Base-by-base conservation (phyloP, 139 green algal genomes). In the Nannochloris sp. region DNA sequence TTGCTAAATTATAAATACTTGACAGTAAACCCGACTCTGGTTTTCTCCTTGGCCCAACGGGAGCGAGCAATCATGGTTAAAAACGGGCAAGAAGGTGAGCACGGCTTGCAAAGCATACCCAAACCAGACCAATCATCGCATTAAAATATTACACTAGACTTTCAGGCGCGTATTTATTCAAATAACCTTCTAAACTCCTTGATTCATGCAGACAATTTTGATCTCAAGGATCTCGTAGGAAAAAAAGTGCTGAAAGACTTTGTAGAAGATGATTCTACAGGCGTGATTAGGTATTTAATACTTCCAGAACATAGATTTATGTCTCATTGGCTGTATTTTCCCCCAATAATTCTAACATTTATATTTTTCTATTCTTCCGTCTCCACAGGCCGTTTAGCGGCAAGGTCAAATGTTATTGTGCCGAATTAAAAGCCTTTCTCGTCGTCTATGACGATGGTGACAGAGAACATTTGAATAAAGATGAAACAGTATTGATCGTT, bases 361-460 rank as follows among this genome's bases (percentile, higher is more conserved):
- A 51, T 51, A 27, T 51, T 51, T 19, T 51, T 51, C 19, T 51
- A 51, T 27, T 51, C n/a, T n/a, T n/a, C n/a, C n/a, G n/a, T n/a
- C n/a, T n/a, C n/a, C n/a, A 19, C 42, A 51, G 42, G 42, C 42
- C 42, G 19, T 51, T 51, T 51, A 19, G 19, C 19, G 42, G 42
- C 19, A 51, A 51, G 42, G 42, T 51, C 19, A 51, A 19, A 51
- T 19, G 19, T 19, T 51, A 51, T 51, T 19, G 19, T 19, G 19
- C 42, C 19, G 42, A 51, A 19, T 19, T 27, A 19, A 51, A 51
- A 63, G 65, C 61, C 33, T 74, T 60, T 31, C 12, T 33, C 1
- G 47, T 74, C 0, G 0, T 42, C 8, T 74, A 74, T 8, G 33
- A 60, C 25, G 70, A 77, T 44, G 70, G 42, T 9, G 70, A 77